A percentile compares a stretch with the other conserved stretches of the same genome.
These are phyloP conservation scores for Tuber borchii DNA, from an alignment of 495 filamentous ascomycete species.

Conservation along the genomic window DNA sequence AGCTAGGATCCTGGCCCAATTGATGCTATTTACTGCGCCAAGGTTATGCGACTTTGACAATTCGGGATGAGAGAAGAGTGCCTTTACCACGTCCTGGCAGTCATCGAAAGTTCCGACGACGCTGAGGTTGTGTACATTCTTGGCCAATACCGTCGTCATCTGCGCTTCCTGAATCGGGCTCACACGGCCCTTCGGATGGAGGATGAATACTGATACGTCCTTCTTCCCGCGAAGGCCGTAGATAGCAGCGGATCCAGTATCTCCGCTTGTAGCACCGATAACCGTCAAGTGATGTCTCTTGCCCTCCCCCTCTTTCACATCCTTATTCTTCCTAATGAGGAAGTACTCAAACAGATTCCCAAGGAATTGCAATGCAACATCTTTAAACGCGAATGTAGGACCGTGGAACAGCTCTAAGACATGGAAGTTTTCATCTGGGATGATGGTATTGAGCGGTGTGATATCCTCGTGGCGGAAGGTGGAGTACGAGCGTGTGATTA, in stretches of 20 bases:
- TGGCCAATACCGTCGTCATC: conserved; percentile 85
- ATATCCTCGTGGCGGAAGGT: conserved; percentile 73
- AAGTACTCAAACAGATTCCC: conserved; percentile 98
- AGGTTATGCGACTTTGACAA: conserved; percentile 69
- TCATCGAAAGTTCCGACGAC: conserved; percentile 89
- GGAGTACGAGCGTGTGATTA: conserved; percentile 72
- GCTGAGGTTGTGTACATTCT: conserved; percentile 81
- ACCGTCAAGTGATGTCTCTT: conserved; percentile 81
- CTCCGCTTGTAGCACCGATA: conserved; percentile 85
- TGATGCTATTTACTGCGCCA: conserved; percentile 84
- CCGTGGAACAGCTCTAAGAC: conserved; percentile 95
- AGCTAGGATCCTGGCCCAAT: conserved; percentile 82
- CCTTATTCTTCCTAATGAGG: conserved; percentile 70
- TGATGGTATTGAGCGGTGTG: conserved; percentile 61
- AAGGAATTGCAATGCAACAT: conserved; percentile 80
- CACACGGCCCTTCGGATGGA: conserved; percentile 76
- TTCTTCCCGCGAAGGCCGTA: conserved; percentile 97
- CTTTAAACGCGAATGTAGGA: conserved; percentile 94
- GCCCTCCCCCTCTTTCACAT: conserved; percentile 1
- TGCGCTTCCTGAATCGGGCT: conserved; percentile 85
- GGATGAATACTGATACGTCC: conserved; percentile 85
- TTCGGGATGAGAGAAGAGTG: conserved; percentile 72
- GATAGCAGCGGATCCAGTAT: conserved; percentile 92
- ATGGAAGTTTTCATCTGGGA: conserved; percentile 62
- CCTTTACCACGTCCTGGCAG: conserved; percentile 93